These are phyloP conservation scores for Aspergillus asperescens DNA, from an alignment of 495 filamentous ascomycete genomes.

Conservation along the genomic window DNA sequence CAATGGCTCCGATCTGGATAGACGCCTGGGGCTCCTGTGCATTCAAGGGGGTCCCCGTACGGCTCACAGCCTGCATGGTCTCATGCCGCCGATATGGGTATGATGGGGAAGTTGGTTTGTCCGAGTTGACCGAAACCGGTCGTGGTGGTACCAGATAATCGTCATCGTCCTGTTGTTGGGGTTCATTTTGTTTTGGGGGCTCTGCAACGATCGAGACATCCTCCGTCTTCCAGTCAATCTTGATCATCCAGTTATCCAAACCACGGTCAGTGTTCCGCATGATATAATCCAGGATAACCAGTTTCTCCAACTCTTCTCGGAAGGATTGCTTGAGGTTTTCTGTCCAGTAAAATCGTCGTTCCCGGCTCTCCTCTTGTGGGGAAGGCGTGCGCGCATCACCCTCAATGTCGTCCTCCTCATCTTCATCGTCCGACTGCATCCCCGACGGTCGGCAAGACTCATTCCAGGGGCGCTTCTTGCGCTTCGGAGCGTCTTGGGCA, in stretches of 20 bases:
- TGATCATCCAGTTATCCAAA: slow-evolving; percentile 99
- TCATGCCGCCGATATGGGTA: slow-evolving; percentile 75
- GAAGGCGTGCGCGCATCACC: slow-evolving; percentile 40
- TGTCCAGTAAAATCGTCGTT: slow-evolving; percentile 74
- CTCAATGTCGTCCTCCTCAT: slow-evolving; percentile 59
- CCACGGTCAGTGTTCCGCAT: slow-evolving; percentile 99
- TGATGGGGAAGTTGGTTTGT: slow-evolving; percentile 42
- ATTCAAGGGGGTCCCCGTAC: slow-evolving; percentile 52
- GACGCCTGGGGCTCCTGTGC: slow-evolving; percentile 47
- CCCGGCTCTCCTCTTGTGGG: slow-evolving; percentile 43
- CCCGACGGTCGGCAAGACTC: slow-evolving; percentile 77
- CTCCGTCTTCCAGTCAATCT: slow-evolving; percentile 77
- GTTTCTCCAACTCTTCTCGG: slow-evolving; percentile 90
- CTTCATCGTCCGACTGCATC: slow-evolving; percentile 60
- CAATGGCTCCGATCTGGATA: slow-evolving; percentile 85
- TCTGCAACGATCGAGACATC: slow-evolving; percentile 82
- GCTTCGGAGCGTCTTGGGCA: slow-evolving; percentile 62
- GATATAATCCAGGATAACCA: slow-evolving; percentile 97
- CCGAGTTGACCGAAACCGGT: slow-evolving; percentile 49
- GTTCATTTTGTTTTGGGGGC: slow-evolving; percentile 60
- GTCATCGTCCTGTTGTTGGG: slow-evolving; percentile 43
- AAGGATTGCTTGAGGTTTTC: slow-evolving; percentile 85
- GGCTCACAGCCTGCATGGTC: slow-evolving; percentile 72
- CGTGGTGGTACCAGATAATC: slow-evolving; percentile 51
- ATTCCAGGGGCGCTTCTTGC: slow-evolving; percentile 73